Evolutionary conservation across 78 protist species (phyloP), one percentile per base, ranked within the genome.

Genomic region (Ministeria vibrans): DNA sequence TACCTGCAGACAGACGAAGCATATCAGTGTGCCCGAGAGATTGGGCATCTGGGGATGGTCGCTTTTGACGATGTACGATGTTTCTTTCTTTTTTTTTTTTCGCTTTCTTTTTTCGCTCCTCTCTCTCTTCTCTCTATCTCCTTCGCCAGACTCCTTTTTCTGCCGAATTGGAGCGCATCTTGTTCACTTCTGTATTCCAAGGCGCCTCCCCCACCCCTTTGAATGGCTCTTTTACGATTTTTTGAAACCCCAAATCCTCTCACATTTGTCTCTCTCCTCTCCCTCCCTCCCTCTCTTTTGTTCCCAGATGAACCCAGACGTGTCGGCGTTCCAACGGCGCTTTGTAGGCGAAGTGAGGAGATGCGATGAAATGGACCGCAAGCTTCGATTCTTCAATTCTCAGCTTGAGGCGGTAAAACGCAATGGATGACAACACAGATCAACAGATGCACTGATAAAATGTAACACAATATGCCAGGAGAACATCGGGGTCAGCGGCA

Each of bases 321-420:
- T 90, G 20, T 84, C 76, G 39, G 74, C 91, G 22, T 94, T 92
- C 78, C 94, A 92, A 82, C 78, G 95, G 46, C 82, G 75, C 72
- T 94, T 87, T 59, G 97, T 92, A 6, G 71, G 84, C 63, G 94
- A 94, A 23, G 92, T 94, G 27, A 86, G 89, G 68, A 77, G 91
- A 30, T 91, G 94, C 73, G 95, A 94, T 34, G 95, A 94, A 49
- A 88, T 92, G 93, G 94, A 92, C 59, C 86, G 95, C 44, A 88
- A 86, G 61, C n/a, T 94, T 41, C 90, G 86, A 72, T 88, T 61
- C 73, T 82, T 87, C 64, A 63, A 74, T 27, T 45, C 45, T 0
- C 53, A 42, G 61, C 20, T 76, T 27, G n/a, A n/a, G n/a, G n/a
- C 46, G 27, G 1, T 11, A 36, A 23, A 11, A 42, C 51, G 28